phyloP scores from a whole-genome alignment of 2,329 filamentous ascomycete genomes.

The Penicillium sp. region DNA sequence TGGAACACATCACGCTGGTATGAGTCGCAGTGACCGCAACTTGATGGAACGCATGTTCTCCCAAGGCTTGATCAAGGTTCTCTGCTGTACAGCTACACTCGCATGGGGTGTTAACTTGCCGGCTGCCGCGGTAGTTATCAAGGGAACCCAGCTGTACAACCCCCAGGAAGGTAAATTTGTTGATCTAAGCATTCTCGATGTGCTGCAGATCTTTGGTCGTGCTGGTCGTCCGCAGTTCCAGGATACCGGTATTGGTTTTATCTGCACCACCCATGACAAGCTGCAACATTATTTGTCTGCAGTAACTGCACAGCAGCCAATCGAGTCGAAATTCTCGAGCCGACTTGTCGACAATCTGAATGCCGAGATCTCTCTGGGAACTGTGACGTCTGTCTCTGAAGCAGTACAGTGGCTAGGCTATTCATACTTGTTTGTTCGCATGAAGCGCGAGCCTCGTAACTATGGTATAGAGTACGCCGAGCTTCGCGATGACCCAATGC shows the following conservation, averaged over 20 bases:
- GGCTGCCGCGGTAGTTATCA: slow-evolving; percentile 95
- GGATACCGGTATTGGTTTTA: slow-evolving; percentile 96
- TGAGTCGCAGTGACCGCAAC: slow-evolving; percentile 92
- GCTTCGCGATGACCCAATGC: slow-evolving; percentile 80
- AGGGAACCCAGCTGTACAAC: slow-evolving; percentile 96
- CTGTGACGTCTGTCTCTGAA: slow-evolving; percentile 90
- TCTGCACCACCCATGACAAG: slow-evolving; percentile 94
- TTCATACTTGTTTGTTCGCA: slow-evolving; percentile 94
- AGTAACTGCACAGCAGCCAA: slow-evolving; percentile 93
- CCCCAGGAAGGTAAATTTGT: slow-evolving; percentile 96
- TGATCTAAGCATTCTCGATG: slow-evolving; percentile 93
- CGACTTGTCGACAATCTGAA: slow-evolving; percentile 97
- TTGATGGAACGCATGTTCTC: slow-evolving; percentile 91
- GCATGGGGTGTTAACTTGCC: slow-evolving; percentile 99
- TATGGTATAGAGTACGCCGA: slow-evolving; percentile 97
- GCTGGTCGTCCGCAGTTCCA: slow-evolving; percentile 97
- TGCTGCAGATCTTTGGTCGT: slow-evolving; percentile 97
- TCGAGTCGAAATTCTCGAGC: slow-evolving; percentile 93
- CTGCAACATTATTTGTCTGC: slow-evolving; percentile 87
- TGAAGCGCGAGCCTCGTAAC: slow-evolving; percentile 86
- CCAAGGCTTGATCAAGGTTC: slow-evolving; percentile 90
- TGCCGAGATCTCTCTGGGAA: slow-evolving; percentile 89
- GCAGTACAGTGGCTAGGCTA: slow-evolving; percentile 98
- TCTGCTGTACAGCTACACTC: slow-evolving; percentile 96
- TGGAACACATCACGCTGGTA: slow-evolving; percentile 94